Percentiles rank a stretch among this genome's conserved stretches.
Evolutionary conservation across 129 eudicot species (phyloP).

Genomic region (Flaveria trinervia): DNA sequence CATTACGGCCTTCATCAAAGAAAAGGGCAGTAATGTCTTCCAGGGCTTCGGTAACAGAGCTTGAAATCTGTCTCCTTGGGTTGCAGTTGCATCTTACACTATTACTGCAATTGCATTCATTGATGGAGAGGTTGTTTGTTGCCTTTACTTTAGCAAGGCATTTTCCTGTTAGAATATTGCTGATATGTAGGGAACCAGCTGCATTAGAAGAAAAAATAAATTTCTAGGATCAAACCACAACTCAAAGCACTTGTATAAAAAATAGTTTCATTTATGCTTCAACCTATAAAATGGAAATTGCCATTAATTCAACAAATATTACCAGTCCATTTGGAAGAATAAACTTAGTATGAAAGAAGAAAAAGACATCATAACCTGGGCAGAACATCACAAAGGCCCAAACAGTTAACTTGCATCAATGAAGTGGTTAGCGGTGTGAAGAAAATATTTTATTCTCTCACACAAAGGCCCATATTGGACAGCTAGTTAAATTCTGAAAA

Average conservation of each 20-base stretch:
- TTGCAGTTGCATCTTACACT: constrained; percentile 39
- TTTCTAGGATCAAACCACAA: background rate
- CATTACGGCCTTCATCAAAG: constrained; percentile 82
- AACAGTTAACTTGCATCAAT: background rate
- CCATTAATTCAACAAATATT: background rate
- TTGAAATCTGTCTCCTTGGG: constrained; percentile 52
- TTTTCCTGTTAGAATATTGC: constrained; percentile 83
- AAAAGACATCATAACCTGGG: background rate
- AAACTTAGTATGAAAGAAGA: background rate
- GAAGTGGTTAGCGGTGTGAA: no score
- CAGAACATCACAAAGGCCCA: background rate
- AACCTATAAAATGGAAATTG: background rate
- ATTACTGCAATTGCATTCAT: constrained; percentile 52
- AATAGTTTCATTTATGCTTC: background rate
- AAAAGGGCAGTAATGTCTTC: constrained; percentile 85
- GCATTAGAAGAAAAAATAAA: constrained; percentile 18
- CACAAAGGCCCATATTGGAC: background rate
- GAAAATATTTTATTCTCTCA: background rate
- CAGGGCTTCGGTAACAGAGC: constrained; percentile 68
- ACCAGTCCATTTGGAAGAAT: background rate
- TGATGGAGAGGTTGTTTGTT: constrained; percentile 37
- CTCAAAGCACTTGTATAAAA: background rate
- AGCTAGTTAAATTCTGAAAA: background rate
- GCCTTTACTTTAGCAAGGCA: constrained; percentile 83
- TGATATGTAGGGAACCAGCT: constrained; percentile 83